phyloP scores from a whole-genome alignment of 2,329 filamentous ascomycete genomes.

The Penicillium fuscoglaucum region DNA sequence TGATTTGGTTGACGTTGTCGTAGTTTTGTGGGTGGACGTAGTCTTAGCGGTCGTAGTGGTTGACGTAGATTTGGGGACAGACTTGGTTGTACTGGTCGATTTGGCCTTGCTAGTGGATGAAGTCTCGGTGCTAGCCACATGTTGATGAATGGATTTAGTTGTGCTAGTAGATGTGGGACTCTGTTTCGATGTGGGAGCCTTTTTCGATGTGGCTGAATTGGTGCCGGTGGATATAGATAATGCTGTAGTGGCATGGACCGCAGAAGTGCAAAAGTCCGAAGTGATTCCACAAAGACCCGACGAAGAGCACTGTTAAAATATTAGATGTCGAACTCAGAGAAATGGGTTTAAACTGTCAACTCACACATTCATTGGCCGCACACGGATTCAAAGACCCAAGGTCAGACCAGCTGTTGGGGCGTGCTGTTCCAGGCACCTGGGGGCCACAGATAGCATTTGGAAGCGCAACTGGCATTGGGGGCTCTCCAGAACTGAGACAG shows the following conservation, averaged over 20 bases:
- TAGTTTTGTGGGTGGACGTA: slow-evolving; percentile 1
- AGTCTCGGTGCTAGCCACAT: neutral
- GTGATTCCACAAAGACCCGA: slow-evolving; percentile 1
- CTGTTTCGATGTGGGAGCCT: neutral
- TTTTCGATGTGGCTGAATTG: neutral
- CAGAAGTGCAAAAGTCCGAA: neutral
- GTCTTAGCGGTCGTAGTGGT: neutral
- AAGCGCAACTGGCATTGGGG: slow-evolving; percentile 44
- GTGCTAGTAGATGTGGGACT: neutral
- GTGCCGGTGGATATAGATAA: neutral
- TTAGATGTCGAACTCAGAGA: neutral
- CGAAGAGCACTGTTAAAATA: neutral
- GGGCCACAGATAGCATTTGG: slow-evolving; percentile 50
- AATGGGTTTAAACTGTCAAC: neutral
- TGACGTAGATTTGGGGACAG: neutral
- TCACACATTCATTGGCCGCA: slow-evolving; percentile 10
- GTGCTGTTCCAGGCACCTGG: slow-evolving; percentile 41
- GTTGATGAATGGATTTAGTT: neutral
- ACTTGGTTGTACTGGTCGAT: neutral
- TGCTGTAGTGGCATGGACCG: neutral
- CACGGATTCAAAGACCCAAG: slow-evolving; percentile 12
- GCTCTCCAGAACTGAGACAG: slow-evolving; percentile 43
- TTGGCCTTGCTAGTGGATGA: neutral
- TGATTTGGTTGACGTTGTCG: neutral
- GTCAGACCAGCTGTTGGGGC: slow-evolving; percentile 32